These are phyloP conservation scores for Pythium biforme DNA, from an alignment of 352 stramenopile species.

Conservation along the genomic window DNA sequence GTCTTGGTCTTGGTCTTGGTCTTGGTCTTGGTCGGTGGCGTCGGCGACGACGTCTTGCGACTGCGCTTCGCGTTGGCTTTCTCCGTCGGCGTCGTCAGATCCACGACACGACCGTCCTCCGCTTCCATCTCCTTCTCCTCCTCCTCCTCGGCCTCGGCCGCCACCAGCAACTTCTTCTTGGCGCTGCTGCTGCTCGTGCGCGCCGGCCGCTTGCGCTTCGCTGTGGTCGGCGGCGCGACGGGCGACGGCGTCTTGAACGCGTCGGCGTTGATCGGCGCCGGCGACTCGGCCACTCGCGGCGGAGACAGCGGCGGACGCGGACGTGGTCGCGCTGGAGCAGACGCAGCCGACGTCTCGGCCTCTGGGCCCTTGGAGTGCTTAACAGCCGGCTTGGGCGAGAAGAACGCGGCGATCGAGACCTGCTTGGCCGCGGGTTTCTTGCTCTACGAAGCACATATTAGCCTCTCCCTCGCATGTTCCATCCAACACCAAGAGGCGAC, in stretches of 20 bases:
- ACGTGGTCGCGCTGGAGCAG: no score
- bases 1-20: conserved; percentile 11
- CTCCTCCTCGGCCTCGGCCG: neutral
- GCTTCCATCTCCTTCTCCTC: neutral
- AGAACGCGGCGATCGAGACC: conserved; percentile 75
- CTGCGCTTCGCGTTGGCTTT: conserved; percentile 9
- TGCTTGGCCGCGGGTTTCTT: conserved; percentile 58
- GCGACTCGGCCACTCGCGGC: conserved; percentile 3
- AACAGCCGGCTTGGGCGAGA: conserved; percentile 45
- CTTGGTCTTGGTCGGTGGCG: neutral
- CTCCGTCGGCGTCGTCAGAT: conserved; percentile 12
- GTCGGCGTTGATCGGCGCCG: conserved; percentile 15
- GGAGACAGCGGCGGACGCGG: neutral
- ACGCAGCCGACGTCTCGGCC: no score
- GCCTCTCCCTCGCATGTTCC: no score
- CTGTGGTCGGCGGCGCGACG: neutral
- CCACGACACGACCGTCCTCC: conserved; percentile 4
- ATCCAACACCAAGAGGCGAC: no score
- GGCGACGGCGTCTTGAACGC: conserved; percentile 24
- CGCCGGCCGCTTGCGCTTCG: conserved; percentile 17
- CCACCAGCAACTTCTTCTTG: conserved; percentile 19
- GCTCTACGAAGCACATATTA: conserved; percentile 7
- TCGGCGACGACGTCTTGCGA: neutral
- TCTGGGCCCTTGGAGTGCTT: neutral
- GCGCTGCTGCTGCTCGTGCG: conserved; percentile 2